These are phyloP conservation scores for Zygosaccharomyces bailii DNA, from an alignment of 805 yeast species.

Conservation along the genomic window DNA sequence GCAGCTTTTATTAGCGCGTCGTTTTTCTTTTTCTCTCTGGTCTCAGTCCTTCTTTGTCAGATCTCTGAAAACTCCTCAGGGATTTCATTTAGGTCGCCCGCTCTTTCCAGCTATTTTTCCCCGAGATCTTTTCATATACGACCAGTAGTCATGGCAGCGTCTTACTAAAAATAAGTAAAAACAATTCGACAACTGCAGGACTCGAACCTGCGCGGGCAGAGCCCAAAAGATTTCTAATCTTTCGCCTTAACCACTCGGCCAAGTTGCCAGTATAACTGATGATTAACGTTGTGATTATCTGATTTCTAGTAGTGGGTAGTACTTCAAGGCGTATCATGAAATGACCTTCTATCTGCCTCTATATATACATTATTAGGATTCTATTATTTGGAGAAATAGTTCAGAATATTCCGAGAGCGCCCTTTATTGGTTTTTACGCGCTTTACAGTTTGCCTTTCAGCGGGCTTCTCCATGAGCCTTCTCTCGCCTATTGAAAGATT, in stretches of 20 bases:
- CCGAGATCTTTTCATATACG: neutral
- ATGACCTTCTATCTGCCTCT: neutral
- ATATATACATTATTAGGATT: neutral
- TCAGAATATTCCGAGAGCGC: conserved; percentile 11
- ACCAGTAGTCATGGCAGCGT: neutral
- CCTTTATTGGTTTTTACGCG: neutral
- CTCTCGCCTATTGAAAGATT: conserved; percentile 31
- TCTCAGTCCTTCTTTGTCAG: neutral
- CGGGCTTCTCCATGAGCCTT: conserved; percentile 21
- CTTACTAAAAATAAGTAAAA: conserved; percentile 4
- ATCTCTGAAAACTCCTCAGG: no score
- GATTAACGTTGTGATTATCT: neutral
- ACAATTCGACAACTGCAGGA: conserved; percentile 61
- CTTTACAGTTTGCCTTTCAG: neutral
- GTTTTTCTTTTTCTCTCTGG: neutral
- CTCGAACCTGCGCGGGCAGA: conserved; percentile 58
- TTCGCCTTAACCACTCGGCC: conserved; percentile 66
- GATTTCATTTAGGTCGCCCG: no score
- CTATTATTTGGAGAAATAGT: conserved; percentile 10
- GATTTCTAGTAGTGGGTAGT: neutral
- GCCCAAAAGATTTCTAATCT: conserved; percentile 54
- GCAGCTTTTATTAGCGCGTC: neutral
- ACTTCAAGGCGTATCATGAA: neutral
- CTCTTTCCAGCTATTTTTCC: neutral
- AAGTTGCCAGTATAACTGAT: conserved; percentile 36